Evolutionary conservation across 164 flowering plant genomes (phyloP), one percentile per base, ranked within the genome.

Genomic region (Stephania yunnanensis): DNA sequence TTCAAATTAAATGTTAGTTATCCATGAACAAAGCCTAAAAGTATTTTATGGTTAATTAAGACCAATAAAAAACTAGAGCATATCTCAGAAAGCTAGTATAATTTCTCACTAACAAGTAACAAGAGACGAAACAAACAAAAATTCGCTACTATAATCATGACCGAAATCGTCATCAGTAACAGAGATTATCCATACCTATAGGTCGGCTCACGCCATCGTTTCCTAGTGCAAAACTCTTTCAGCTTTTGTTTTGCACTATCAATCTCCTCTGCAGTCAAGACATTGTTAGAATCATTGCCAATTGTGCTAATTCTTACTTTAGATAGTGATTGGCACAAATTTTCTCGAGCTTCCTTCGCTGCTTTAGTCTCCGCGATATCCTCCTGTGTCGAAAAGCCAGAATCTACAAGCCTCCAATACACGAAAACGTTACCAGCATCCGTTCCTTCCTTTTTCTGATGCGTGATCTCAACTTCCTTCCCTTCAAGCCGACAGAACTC

Each of bases 401-500:
- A 83, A 11, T 85, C 86, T 36, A 86, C 44, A 66, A 86, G 79
- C 68, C 78, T 72, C 4, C 90, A 90, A 80, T 86, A 88, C 1
- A 88, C 87, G 78, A 45, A 86, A 7, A 87, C 85, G 77, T 74
- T 81, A 10, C 84, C 85, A 70, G 84, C 74, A 63, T 76, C 84
- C 75, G 45, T 81, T 2, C 11, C 8, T 20, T 77, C 86, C 2
- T 80, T 78, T 74, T 79, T 81, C 87, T 80, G 75, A 52, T 82
- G 78, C 74, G 44, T 79, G 42, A 89, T 75, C 12, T 86, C 85
- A 7, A 89, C 83, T 3, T 82, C 79, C 77, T 86, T 85, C 15
- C 91, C 90, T 15, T 83, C 71, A 76, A 90, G 90, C 65, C 89
- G 94, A 73, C 94, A 89, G 5, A 82, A 48, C 82, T 89, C 85